Evolutionary conservation across 2,329 filamentous ascomycete genomes (phyloP), one percentile per base, ranked within the genome.

Genomic region (Trichoderma gracile): DNA sequence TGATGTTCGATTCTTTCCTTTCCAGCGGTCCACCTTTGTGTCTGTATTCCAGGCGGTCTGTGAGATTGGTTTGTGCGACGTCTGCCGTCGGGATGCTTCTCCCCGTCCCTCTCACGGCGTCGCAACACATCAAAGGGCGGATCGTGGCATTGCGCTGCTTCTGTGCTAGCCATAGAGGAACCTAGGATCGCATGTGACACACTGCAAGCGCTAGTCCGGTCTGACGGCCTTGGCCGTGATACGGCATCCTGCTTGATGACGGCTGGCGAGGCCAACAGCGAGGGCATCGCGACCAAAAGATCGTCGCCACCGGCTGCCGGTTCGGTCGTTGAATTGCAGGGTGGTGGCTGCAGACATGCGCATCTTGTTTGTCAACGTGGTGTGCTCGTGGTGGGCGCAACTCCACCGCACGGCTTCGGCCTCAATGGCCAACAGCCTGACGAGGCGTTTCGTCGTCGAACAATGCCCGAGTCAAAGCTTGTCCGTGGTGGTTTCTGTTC

Each of bases 391-490:
- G 33, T 38, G 49, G 40, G 49, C 49, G 25, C 58, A 61, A n/a
- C 58, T 17, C 58, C 58, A 52, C 49, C 15, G 27, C 3, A 45
- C 33, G 17, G 9, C 17, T 33, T 59, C 56, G 45, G 25, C 21
- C 30, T 3, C 27, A 56, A 59, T 21, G 47, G 47, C 47, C 58
- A 53, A 33, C 58, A 30, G 47, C 23, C 14, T 40, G 33, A 50
- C 14, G 10, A 19, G 25, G 15, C 27, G 21, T 25, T 17, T 40
- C 7, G n/a, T 61, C 33, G 49, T 53, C 25, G 49, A 46, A 45
- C 58, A 54, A 62, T 62, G 49, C 58, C 30, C 58, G 58, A 62
- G 58, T 62, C 58, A 62, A 62, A 54, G 58, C 58, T 23, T 27
- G 21, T n/a, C 56, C 30, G 9, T 53, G 27, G 4, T 46, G 33